Evolutionary conservation across 1,284 basidiomycete genomes (phyloP).

Genomic region (Clitocybe nebularis): DNA sequence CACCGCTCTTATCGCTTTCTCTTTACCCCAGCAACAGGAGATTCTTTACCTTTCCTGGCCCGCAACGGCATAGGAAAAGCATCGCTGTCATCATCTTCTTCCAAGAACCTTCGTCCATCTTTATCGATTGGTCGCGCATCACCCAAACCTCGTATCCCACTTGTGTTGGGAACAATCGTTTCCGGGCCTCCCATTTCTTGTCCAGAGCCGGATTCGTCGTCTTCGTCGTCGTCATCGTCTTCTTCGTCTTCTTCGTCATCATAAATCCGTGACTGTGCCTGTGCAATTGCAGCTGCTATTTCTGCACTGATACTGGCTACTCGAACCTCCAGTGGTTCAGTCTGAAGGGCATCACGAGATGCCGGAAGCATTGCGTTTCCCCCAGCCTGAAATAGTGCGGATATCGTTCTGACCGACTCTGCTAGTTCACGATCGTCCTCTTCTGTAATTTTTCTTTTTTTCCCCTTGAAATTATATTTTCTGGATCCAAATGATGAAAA

Average conservation of each 20-base stretch:
- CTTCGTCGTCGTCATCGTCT: conserved; percentile 53
- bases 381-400: conserved; percentile 56
- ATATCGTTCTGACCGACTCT: conserved; percentile 68
- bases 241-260: conserved; percentile 55
- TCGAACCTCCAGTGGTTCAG: conserved; percentile 50
- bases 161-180: conserved; percentile 52
- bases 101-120: conserved; percentile 30
- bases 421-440: conserved; percentile 51
- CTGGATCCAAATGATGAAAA: conserved; percentile 32
- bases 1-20: conserved; percentile 46
- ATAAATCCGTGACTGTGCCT: conserved; percentile 49
- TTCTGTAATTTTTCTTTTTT: conserved; percentile 54
- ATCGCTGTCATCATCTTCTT: conserved; percentile 58
- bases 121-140: conserved; percentile 22
- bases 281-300: conserved; percentile 69
- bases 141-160: conserved; percentile 48
- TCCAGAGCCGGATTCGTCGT: conserved; percentile 42
- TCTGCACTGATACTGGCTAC: conserved; percentile 70
- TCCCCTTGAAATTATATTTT: conserved; percentile 73
- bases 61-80: conserved; percentile 65
- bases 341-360: conserved; percentile 16
- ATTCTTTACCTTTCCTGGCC: conserved; percentile 52
- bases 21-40: conserved; percentile 47
- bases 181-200: conserved; percentile 43
- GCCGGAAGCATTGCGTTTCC: conserved; percentile 26